These are phyloP conservation scores for Pseudoperonospora humuli DNA, from an alignment of 352 stramenopile species.

Conservation along the genomic window DNA sequence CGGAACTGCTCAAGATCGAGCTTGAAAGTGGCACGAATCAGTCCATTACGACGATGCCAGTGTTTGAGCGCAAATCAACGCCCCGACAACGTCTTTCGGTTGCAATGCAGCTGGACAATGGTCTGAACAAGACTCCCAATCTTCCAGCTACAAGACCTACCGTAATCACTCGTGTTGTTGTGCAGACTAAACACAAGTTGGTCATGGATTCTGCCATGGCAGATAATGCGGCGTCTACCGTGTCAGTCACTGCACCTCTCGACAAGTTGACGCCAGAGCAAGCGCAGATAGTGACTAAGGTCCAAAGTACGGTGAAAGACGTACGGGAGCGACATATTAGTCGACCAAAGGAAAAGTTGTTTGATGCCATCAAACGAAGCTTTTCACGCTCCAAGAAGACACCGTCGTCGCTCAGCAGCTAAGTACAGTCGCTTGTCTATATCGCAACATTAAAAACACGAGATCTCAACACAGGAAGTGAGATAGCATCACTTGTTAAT, in stretches of 20 bases:
- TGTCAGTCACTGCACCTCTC: no score
- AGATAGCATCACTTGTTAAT: constrained; percentile 14
- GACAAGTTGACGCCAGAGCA: no score
- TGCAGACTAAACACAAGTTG: constrained; percentile 20
- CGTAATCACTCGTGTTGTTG: constrained; percentile 1
- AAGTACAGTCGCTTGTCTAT: background rate
- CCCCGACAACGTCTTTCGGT: constrained; percentile 43
- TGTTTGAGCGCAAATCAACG: constrained; percentile 32
- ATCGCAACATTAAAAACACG: background rate
- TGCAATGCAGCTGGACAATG: no score
- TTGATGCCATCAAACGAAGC: constrained; percentile 48
- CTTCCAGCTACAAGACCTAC: constrained; percentile 3
- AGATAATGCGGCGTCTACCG: no score
- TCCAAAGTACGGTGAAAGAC: no score
- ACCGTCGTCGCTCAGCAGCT: background rate
- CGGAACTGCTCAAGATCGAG: no score
- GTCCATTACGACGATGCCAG: background rate
- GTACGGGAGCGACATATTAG: constrained; percentile 39
- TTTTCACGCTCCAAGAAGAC: constrained; percentile 28
- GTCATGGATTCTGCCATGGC: background rate
- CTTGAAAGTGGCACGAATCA: no score
- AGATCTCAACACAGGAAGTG: constrained; percentile 6
- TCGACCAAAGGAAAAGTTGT: constrained; percentile 60
- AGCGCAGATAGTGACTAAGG: no score
- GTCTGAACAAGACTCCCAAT: constrained; percentile 23